phyloP scores from a whole-genome alignment of 495 filamentous ascomycete species.

The Aeminium ludgeri region DNA sequence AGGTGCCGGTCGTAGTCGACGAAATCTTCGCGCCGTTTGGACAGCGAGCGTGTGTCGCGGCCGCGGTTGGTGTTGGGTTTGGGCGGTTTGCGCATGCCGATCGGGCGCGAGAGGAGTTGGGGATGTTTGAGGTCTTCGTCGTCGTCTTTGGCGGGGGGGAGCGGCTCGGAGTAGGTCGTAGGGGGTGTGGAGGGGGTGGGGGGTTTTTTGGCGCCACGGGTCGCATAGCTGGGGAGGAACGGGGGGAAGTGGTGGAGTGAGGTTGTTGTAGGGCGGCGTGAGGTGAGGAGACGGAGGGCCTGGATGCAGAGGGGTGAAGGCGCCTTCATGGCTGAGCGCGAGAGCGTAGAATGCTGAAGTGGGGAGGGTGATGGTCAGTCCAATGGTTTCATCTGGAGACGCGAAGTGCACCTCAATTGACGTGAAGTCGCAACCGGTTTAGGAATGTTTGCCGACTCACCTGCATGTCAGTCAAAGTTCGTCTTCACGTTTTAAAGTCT shows the following conservation, averaged over 20 bases:
- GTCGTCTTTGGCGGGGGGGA: conserved; percentile 10
- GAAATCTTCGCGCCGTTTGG: conserved; percentile 62
- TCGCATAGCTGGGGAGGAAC: not conserved
- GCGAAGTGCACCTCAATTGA: too few relatives aligned
- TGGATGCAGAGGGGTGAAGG: conserved; percentile 7
- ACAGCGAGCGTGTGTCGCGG: conserved; percentile 46
- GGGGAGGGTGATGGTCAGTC: too few relatives aligned
- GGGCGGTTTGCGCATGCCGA: conserved; percentile 62
- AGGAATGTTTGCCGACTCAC: too few relatives aligned
- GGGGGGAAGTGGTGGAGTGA: not conserved
- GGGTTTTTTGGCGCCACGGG: not conserved
- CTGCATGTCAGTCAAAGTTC: too few relatives aligned
- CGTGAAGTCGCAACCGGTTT: too few relatives aligned
- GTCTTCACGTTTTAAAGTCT: too few relatives aligned
- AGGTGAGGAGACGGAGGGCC: conserved; percentile 6
- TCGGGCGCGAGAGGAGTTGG: conserved; percentile 55
- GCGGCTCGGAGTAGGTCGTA: conserved; percentile 5
- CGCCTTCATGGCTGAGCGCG: conserved; percentile 9
- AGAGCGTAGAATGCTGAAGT: too few relatives aligned
- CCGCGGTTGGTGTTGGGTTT: conserved; percentile 63
- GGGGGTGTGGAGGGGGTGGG: not conserved
- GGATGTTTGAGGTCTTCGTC: conserved; percentile 43
- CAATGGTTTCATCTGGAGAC: too few relatives aligned
- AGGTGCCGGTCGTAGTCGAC: conserved; percentile 73
- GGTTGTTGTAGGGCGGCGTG: not conserved